These are phyloP conservation scores for Mycena leptocephala DNA, from an alignment of 768 basidiomycete species.

Conservation along the genomic window DNA sequence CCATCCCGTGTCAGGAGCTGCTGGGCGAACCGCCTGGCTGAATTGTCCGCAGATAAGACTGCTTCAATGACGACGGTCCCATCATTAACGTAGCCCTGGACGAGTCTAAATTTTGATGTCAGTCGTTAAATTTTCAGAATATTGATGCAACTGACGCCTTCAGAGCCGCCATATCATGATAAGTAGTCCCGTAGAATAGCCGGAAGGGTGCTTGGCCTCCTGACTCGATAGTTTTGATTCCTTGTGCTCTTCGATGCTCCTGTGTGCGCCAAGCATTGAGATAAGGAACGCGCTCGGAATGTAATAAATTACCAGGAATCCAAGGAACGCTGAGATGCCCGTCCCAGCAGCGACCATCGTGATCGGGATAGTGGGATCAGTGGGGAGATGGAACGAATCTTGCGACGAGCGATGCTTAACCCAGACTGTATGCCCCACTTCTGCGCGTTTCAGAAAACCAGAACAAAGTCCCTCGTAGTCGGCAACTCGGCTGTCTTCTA, in stretches of 20 bases:
- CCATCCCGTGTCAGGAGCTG: conserved; percentile 30
- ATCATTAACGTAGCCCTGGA: conserved; percentile 15
- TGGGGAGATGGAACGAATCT: conserved; percentile 30
- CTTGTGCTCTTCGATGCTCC: conserved; percentile 33
- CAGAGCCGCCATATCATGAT: conserved; percentile 28
- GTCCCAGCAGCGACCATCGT: conserved; percentile 31
- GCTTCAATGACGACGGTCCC: conserved; percentile 26
- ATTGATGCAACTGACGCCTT: neutral
- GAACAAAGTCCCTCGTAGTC: conserved; percentile 31
- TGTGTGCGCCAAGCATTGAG: neutral
- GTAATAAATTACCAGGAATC: conserved; percentile 20
- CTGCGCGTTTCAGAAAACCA: conserved; percentile 21
- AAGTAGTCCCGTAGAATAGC: conserved; percentile 27
- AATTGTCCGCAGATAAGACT: conserved; percentile 15
- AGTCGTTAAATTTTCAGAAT: neutral
- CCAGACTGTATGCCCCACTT: conserved; percentile 23
- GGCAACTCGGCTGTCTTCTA: conserved; percentile 22
- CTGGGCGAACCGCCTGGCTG: conserved; percentile 28
- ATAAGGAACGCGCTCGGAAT: no score
- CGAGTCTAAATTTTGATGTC: neutral
- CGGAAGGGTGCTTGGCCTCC: conserved; percentile 28
- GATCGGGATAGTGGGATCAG: conserved; percentile 21
- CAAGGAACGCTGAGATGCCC: conserved; percentile 27
- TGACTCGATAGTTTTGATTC: conserved; percentile 12
- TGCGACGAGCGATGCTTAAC: conserved; percentile 15